A percentile compares a stretch with the other conserved stretches of the same genome.
phyloP scores from a whole-genome alignment of 371 early-diverging fungal genomes.

The Saksenaea oblongispora region DNA sequence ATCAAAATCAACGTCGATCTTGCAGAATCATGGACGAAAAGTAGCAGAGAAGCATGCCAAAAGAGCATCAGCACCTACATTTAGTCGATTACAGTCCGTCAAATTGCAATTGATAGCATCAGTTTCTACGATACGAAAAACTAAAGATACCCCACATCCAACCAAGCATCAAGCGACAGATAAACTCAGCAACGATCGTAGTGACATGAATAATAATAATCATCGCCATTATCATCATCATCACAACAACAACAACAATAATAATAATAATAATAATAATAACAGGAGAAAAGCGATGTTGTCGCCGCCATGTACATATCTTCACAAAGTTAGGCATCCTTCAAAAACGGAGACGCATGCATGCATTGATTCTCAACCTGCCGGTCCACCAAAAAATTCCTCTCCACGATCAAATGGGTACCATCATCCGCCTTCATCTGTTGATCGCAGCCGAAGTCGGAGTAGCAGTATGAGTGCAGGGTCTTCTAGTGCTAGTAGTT shows the following conservation, averaged over 20 bases:
- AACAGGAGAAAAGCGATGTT: background rate
- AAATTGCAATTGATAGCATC: slow-evolving; percentile 19
- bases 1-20: background rate
- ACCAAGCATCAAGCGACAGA: background rate
- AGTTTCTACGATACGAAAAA: slow-evolving; percentile 15
- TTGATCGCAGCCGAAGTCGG: background rate
- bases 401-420: background rate
- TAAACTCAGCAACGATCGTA: no score
- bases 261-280: no score
- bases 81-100: slow-evolving; percentile 15
- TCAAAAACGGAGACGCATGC: slow-evolving; percentile 3
- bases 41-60: background rate
- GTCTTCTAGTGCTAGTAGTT: background rate
- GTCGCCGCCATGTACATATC: slow-evolving; percentile 1
- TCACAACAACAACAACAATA: no score
- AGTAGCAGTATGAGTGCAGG: slow-evolving; percentile 1
- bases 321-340: slow-evolving; percentile 4
- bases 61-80: background rate
- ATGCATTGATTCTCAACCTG: slow-evolving; percentile 4
- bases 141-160: background rate
- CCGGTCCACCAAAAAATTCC: slow-evolving; percentile 5
- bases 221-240: no score
- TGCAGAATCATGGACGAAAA: background rate
- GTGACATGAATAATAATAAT: no score
- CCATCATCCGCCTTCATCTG: background rate